Base-by-base conservation (phyloP, 116 monocot species). In the Phalaenopsis hybrid region DNA sequence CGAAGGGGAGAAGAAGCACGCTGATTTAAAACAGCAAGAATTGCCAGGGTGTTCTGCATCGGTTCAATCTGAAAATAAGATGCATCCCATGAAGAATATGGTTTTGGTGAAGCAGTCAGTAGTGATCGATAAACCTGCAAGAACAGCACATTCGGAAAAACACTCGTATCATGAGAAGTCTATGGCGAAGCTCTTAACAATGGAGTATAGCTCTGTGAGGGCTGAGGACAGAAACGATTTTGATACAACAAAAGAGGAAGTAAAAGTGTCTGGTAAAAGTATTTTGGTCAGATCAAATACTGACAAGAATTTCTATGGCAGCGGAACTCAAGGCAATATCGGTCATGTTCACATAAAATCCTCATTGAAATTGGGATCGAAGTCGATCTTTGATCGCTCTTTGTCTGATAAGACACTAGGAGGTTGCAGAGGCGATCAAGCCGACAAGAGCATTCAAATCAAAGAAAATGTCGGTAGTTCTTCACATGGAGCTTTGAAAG, bases 381-480 rank as follows among this genome's bases (percentile, higher is more conserved):
- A 51, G 5, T 18, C 16, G n/a, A 44, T 57, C 51, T 31, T 65
- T 15, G 3, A n/a, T 44, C 31, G 45, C 3, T 52, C 52, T 50
- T 31, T 21, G 37, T 20, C 58, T 25, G 55, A 82, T n/a, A 82
- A 77, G 44, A 61, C 82, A 37, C 59, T 78, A 75, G 69, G 46
- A 58, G 77, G 21, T 18, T 33, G 11, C 2, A 70, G 45, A 25
- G 51, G 73, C 10, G 76, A 50, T 79, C 57, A 51, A 75, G 43
- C 17, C 20, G 17, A 13, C 31, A 81, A 81, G 67, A 84, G 23
- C n/a, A 28, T 52, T 57, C 65, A 79, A 21, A 10, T 44, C 50
- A 81, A 57, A 79, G 48, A 34, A 82, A 81, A 58, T 28, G 84
- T 23, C 10, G 74, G 50, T 1, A 81, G 72, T 46, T 20, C 80